A percentile compares a stretch with the other conserved stretches of the same genome.
These are phyloP conservation scores for Galerina sulciceps DNA, from an alignment of 768 basidiomycete genomes.

Conservation along the genomic window DNA sequence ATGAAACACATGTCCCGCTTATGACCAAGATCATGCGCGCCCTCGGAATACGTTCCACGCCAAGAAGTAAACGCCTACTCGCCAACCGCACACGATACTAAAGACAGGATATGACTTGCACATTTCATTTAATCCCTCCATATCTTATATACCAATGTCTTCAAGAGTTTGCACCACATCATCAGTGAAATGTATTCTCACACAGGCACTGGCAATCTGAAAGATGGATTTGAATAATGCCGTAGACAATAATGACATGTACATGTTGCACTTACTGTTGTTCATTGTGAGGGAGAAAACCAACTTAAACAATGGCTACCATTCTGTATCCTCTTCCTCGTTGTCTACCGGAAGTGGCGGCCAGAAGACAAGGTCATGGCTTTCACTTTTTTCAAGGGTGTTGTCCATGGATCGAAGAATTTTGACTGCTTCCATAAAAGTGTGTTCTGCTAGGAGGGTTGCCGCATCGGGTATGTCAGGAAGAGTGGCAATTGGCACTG, in stretches of 20 bases:
- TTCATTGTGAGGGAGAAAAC: no score
- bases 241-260: no score
- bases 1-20: slow-evolving; percentile 49
- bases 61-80: slow-evolving; percentile 27
- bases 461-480: slow-evolving; percentile 62
- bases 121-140: background rate
- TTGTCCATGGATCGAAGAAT: slow-evolving; percentile 16
- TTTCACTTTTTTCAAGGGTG: slow-evolving; percentile 14
- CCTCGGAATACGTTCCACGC: slow-evolving; percentile 53
- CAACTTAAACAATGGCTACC: slow-evolving; percentile 6
- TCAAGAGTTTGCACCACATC: no score
- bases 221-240: no score
- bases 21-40: slow-evolving; percentile 56
- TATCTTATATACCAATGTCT: background rate
- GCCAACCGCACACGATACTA: slow-evolving; percentile 10
- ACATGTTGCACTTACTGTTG: no score
- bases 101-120: background rate
- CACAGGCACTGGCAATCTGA: no score
- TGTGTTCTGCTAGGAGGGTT: slow-evolving; percentile 54
- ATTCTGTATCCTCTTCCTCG: slow-evolving; percentile 33
- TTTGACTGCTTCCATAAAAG: slow-evolving; percentile 26
- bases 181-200: no score
- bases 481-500: slow-evolving; percentile 39
- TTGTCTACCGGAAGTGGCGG: slow-evolving; percentile 39
- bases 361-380: slow-evolving; percentile 36